These are phyloP conservation scores for Phyllostachys edulis DNA, from an alignment of 176 grass and related monocot genomes.

Conservation along the genomic window DNA sequence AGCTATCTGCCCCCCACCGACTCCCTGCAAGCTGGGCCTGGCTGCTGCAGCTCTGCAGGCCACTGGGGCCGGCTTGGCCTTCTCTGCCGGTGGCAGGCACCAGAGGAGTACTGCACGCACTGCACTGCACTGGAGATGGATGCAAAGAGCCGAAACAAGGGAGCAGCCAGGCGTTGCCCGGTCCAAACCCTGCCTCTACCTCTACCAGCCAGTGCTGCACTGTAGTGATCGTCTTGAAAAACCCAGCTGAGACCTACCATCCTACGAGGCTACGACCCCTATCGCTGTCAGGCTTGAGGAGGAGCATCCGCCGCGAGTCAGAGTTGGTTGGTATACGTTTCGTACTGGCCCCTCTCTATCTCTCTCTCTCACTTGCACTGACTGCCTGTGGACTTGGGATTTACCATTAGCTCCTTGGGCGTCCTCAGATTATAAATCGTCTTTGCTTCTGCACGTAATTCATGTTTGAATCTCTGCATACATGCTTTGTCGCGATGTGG, in stretches of 20 bases:
- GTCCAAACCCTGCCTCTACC: neutral
- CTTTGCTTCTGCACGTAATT: neutral
- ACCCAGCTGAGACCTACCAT: neutral
- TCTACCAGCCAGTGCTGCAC: neutral
- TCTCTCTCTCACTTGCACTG: neutral
- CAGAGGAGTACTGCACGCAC: neutral
- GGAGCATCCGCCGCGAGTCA: neutral
- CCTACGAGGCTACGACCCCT: neutral
- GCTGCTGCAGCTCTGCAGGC: neutral
- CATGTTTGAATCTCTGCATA: neutral
- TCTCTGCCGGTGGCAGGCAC: constrained; percentile 13
- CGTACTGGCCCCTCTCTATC: neutral
- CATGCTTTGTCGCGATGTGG: neutral
- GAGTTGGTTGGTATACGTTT: neutral
- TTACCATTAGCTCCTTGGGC: too few relatives aligned
- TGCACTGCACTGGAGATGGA: neutral
- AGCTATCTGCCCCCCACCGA: neutral
- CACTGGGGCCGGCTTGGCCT: neutral
- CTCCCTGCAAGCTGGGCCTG: neutral
- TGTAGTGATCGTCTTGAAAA: neutral
- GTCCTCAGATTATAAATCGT: neutral
- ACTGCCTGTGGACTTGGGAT: too few relatives aligned
- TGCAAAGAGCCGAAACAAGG: neutral
- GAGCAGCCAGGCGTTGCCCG: neutral
- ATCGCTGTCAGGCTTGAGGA: neutral